Base-by-base conservation (phyloP, 2,329 filamentous ascomycete genomes). In the Fusarium dlaminii region DNA sequence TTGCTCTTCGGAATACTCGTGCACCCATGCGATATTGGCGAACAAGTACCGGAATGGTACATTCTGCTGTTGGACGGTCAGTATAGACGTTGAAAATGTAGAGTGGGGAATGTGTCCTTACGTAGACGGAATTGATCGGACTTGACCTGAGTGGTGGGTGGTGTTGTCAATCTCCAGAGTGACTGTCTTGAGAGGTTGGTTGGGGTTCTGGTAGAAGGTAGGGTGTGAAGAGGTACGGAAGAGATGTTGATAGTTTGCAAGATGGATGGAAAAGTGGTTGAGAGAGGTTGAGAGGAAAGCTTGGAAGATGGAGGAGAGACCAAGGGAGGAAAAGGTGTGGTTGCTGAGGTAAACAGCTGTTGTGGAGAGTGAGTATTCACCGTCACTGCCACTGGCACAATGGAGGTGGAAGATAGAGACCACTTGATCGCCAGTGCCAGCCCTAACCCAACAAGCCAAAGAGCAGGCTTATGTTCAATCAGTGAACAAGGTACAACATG, bases 11-110 rank as follows among this genome's bases (percentile, higher is more conserved):
- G 0, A 15, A 20, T 30, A 0, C 1, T 30, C 27, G 8, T 48
- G 27, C 0, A 48, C 9, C 20, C 12, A 15, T 0, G 20, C 5
- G 7, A 32, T 13, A 0, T 15, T 4, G 1, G 2, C 2, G 8
- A n/a, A 3, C 1, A 6, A 11, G 20, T 48, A 48, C 4, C 45
- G 45, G 1, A 10, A 14, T 11, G 48, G 48, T 7, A 34, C 48
- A 34, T 27, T 52, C 49, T 34, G 3, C 9, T 52, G 10, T 32
- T 49, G 13, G 22, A 32, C 29, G 4, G 22, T 49, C 17, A 49
- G 11, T 49, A 49, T 6, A 32, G 15, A n/a, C 3, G 29, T 13
- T n/a, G 8, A 2, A n/a, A 32, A 13, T 18, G 0, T 15, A 32
- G 29, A 18, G 3, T 49, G 46, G 29, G 29, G 3, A 20, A n/a